Conservation (phyloP, 2,329 filamentous ascomycete species). For the Phaeosphaeriaceae sp. region DNA sequence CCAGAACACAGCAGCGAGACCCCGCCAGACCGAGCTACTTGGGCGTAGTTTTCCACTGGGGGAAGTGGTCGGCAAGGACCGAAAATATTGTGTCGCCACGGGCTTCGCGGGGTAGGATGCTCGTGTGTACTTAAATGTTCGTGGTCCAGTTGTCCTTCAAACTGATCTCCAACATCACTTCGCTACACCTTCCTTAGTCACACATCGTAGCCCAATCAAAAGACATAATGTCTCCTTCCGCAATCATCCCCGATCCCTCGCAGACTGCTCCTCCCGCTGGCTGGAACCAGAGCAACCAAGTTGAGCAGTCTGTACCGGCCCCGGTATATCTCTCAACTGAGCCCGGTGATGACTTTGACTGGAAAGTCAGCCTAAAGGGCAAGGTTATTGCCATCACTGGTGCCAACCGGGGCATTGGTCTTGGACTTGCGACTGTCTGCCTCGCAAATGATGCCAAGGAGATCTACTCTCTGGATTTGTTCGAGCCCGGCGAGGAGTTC, state of each 20-base stretch:
- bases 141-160: constrained; percentile 12
- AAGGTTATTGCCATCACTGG: constrained; percentile 49
- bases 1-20: neutral
- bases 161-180: neutral
- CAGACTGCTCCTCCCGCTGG: constrained; percentile 23
- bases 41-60: constrained; percentile 1
- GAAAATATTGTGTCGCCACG: constrained; percentile 16
- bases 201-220: constrained; percentile 10
- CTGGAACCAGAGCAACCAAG: constrained; percentile 18
- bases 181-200: constrained; percentile 22
- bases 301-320: constrained; percentile 34
- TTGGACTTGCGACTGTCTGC: constrained; percentile 56
- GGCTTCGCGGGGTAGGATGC: constrained; percentile 14
- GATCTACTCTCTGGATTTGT: constrained; percentile 59
- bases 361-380: constrained; percentile 54
- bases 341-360: constrained; percentile 54
- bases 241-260: constrained; percentile 25
- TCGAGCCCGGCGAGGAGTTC: constrained; percentile 57
- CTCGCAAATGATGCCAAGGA: constrained; percentile 56
- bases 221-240: constrained; percentile 39
- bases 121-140: constrained; percentile 29
- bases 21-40: constrained; percentile 1
- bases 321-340: constrained; percentile 51
- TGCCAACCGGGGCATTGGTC: constrained; percentile 49
- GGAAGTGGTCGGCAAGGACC: constrained; percentile 7